Base-by-base conservation (phyloP, 768 basidiomycete genomes). In the Russula lepida region DNA sequence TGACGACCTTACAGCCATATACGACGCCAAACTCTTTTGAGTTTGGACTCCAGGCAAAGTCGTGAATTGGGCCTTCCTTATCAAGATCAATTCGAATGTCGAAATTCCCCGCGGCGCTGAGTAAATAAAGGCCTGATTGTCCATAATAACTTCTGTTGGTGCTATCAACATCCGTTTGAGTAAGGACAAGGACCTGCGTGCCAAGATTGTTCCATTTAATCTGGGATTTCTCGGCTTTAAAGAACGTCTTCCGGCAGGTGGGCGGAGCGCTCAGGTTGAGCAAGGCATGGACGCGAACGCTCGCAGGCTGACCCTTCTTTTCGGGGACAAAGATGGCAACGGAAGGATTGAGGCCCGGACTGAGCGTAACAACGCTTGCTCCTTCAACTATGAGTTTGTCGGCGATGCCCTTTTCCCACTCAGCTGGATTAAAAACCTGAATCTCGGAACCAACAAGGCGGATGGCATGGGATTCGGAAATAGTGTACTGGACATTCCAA, bases 61-160 rank as follows among this genome's bases (percentile, higher is more conserved):
- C 97, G 69, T 97, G 94, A 64, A 99, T 92, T 0, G 94, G 94
- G 1, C 97, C 97, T 63, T 98, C 95, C 77, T 97, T 98, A 75
- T 97, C 94, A 67, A 91, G 76, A 1, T 80, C 76, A 28, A 98
- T 89, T 30, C 92, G 80, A 70, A 91, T 92, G 71, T 98, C 95
- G 68, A 94, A 98, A 67, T 92, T 90, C 17, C 95, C 95, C 9
- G 92, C 88, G 19, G 93, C 85, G 65, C 87, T 93, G 64, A 98
- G 82, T 15, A 98, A 80, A 74, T 95, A 98, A 69, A 99, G 77
- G 55, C 92, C 91, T 2, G 95, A 97, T 77, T 98, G 95, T 56
- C 97, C 97, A 67, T 98, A 99, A 73, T 99, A 99, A 69, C 88
- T 94, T 81, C 91, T 97, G 73, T 95, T 95, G 49, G 91, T 88